phyloP scores from a whole-genome alignment of 1,284 basidiomycete species.

The Microbotryum violaceum region DNA sequence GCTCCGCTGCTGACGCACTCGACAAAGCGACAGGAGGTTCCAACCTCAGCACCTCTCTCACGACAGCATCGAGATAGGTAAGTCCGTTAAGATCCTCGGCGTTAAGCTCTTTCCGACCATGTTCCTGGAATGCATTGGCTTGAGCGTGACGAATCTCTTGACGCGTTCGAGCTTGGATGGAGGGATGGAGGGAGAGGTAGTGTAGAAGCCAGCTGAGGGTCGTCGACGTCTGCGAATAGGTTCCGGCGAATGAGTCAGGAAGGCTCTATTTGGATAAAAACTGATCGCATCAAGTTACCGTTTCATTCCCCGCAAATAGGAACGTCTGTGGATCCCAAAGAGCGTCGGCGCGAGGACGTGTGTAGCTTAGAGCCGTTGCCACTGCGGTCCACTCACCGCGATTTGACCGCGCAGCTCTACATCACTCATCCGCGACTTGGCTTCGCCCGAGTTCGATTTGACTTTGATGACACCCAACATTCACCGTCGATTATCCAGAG shows the following conservation, averaged over 20 bases:
- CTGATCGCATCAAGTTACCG: slow-evolving; percentile 34
- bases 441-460: slow-evolving; percentile 13
- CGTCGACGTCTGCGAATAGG: slow-evolving; percentile 50
- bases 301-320: slow-evolving; percentile 58
- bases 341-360: no score
- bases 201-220: slow-evolving; percentile 66
- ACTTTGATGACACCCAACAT: slow-evolving; percentile 6
- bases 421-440: slow-evolving; percentile 19
- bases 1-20: no score
- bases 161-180: slow-evolving; percentile 54
- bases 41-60: slow-evolving; percentile 58
- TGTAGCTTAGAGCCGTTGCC: no score
- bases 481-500: no score
- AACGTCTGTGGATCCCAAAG: slow-evolving; percentile 10
- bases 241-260: slow-evolving; percentile 18
- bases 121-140: not conserved
- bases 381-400: slow-evolving; percentile 5
- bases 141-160: slow-evolving; percentile 49
- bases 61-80: slow-evolving; percentile 67
- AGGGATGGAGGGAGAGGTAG: slow-evolving; percentile 52
- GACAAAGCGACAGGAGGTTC: slow-evolving; percentile 67
- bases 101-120: slow-evolving; percentile 35
- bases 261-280: not conserved
- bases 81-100: slow-evolving; percentile 55
- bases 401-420: slow-evolving; percentile 27